Base-by-base conservation (phyloP, 169 alveolate species). In the Plasmodium reichenowi region DNA sequence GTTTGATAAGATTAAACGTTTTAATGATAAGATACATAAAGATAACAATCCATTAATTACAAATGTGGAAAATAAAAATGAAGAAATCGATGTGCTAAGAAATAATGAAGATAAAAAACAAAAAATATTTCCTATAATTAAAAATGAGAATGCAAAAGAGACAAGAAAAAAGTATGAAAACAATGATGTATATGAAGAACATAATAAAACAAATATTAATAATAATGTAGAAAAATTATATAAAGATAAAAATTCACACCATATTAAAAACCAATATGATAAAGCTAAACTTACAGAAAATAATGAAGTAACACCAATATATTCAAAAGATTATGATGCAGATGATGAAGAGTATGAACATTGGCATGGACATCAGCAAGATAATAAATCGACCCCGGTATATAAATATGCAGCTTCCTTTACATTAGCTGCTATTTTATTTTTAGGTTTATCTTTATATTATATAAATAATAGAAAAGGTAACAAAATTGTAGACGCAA, bases 331-430 rank as follows among this genome's bases (percentile, higher is more conserved):
- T 54, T 0, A 54, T 54, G 20, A 17, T 38, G 47, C 7, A 17
- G 52, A 13, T 6, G 67, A 50, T 2, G 67, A 12, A 7, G 45
- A 54, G 24, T 6, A 17, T 52, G 47, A 66, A 17, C 56, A 78
- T 26, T 52, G 32, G 1, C 29, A 78, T 20, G 20, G 32, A 0
- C 29, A 78, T 20, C 13, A 52, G 6, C 48, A 1, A 4, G 67
- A 38, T n/a, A 26, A 2, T 5, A 38, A 38, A 2, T 22, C 12
- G 15, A 6, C 70, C 0, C 26, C 20, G 10, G 66, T n/a, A 29
- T 78, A 78, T 52, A 63, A 78, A 15, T 78, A 63, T 10, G 63
- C 89, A 3, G 89, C 89, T 32, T 64, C 89, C 8, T 66, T 45
- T 38, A 45, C 70, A 9, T 5, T 78, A 48, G 54, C 58, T 13